These are phyloP conservation scores for Phylloporus sp. DNA, from an alignment of 768 basidiomycete genomes.

Conservation along the genomic window DNA sequence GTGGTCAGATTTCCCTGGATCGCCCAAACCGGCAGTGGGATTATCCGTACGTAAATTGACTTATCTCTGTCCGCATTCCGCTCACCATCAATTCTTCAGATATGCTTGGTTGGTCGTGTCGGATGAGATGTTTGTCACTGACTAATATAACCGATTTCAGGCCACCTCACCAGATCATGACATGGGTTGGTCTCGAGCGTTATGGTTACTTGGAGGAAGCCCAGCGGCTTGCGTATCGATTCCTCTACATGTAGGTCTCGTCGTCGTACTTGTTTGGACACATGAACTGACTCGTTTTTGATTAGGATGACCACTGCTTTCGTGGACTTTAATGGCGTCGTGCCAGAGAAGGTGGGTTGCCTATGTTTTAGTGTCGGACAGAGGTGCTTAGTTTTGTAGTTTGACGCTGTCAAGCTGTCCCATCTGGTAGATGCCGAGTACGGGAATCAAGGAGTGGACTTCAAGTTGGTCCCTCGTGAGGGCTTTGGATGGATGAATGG, in stretches of 20 bases:
- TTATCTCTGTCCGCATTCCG: background rate
- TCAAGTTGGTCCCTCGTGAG: constrained; percentile 95
- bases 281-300: constrained; percentile 1
- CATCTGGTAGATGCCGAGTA: constrained; percentile 98
- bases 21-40: constrained; percentile 99
- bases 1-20: constrained; percentile 92
- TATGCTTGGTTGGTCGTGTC: constrained; percentile 56
- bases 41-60: constrained; percentile 65
- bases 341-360: constrained; percentile 79
- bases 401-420: constrained; percentile 93
- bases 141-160: constrained; percentile 31
- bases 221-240: constrained; percentile 89
- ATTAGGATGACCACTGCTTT: constrained; percentile 88
- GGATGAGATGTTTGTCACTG: background rate
- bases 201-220: constrained; percentile 95
- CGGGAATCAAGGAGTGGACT: constrained; percentile 93
- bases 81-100: constrained; percentile 31
- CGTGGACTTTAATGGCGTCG: constrained; percentile 96
- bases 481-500: constrained; percentile 99
- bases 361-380: background rate
- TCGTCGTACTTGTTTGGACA: background rate
- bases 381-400: constrained; percentile 38
- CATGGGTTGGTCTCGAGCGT: constrained; percentile 94
- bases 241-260: constrained; percentile 97
- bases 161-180: constrained; percentile 99